These are phyloP conservation scores for Plasmodium gonderi DNA, from an alignment of 169 alveolate genomes.

Conservation along the genomic window DNA sequence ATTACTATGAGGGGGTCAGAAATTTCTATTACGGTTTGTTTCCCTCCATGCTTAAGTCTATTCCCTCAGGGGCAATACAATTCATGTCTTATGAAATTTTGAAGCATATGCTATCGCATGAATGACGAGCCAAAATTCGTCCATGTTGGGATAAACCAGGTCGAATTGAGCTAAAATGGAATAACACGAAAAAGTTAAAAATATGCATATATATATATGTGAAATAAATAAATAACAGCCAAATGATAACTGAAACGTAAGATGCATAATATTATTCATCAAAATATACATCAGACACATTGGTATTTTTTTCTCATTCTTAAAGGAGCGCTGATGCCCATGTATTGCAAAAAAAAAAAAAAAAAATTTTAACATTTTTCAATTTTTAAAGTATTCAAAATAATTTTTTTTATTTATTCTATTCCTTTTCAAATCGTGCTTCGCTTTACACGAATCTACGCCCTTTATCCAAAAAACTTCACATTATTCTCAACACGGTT, in stretches of 20 bases:
- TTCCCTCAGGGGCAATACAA: constrained; percentile 92
- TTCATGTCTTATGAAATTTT: constrained; percentile 87
- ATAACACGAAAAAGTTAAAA: neutral
- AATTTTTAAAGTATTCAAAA: neutral
- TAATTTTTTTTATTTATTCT: neutral
- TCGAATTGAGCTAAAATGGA: no score
- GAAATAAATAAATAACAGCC: no score
- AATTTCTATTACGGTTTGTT: constrained; percentile 86
- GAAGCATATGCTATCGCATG: constrained; percentile 78
- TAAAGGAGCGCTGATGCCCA: no score
- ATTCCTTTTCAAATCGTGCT: neutral
- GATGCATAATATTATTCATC: no score
- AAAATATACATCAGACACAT: no score
- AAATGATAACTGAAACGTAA: no score
- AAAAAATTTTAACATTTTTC: neutral
- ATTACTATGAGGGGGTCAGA: constrained; percentile 79
- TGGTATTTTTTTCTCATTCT: no score
- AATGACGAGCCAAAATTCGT: neutral
- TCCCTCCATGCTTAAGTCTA: constrained; percentile 87
- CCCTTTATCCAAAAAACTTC: neutral
- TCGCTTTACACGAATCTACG: neutral
- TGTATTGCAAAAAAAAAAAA: no score
- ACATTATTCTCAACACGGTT: neutral
- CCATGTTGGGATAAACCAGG: neutral
- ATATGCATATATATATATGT: no score